phyloP scores from a whole-genome alignment of 2,329 filamentous ascomycete species.

The Cyphellophora europaea region DNA sequence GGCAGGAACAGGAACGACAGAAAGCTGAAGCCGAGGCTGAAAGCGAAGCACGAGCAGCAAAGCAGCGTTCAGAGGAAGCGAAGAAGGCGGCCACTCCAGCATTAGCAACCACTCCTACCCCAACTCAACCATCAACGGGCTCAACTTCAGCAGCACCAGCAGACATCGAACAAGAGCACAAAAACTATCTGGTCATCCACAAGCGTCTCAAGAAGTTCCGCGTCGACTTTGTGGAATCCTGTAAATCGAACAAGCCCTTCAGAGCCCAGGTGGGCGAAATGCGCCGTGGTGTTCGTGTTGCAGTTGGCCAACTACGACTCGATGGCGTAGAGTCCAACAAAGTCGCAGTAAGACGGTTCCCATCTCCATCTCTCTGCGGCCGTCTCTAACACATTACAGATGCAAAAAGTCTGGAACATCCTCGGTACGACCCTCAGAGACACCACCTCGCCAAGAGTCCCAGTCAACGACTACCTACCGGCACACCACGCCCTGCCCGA shows the following conservation, averaged over 20 bases:
- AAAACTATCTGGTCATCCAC: slow-evolving; percentile 51
- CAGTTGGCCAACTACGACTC: slow-evolving; percentile 60
- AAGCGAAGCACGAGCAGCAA: slow-evolving; percentile 9
- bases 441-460: slow-evolving; percentile 45
- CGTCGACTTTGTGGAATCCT: slow-evolving; percentile 43
- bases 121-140: slow-evolving; percentile 2
- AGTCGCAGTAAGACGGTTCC: slow-evolving; percentile 37
- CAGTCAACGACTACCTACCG: slow-evolving; percentile 45
- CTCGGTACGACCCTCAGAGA: slow-evolving; percentile 45
- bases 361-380: slow-evolving; percentile 1
- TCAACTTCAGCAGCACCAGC: slow-evolving; percentile 4
- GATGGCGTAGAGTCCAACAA: slow-evolving; percentile 55
- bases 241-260: slow-evolving; percentile 46
- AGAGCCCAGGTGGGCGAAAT: slow-evolving; percentile 62
- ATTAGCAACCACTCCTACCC: slow-evolving; percentile 16
- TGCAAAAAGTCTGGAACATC: slow-evolving; percentile 39
- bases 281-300: slow-evolving; percentile 61
- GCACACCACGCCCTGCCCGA: slow-evolving; percentile 24
- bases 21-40: slow-evolving; percentile 23
- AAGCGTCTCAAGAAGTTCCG: slow-evolving; percentile 55
- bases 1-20: slow-evolving; percentile 23
- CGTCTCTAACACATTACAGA: no score
- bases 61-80: background rate
- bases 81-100: slow-evolving; percentile 6
- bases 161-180: slow-evolving; percentile 33